Percentiles rank a stretch among this genome's conserved stretches.
Conservation (phyloP, 345 rosid genomes). For the Gossypium herbaceum region DNA sequence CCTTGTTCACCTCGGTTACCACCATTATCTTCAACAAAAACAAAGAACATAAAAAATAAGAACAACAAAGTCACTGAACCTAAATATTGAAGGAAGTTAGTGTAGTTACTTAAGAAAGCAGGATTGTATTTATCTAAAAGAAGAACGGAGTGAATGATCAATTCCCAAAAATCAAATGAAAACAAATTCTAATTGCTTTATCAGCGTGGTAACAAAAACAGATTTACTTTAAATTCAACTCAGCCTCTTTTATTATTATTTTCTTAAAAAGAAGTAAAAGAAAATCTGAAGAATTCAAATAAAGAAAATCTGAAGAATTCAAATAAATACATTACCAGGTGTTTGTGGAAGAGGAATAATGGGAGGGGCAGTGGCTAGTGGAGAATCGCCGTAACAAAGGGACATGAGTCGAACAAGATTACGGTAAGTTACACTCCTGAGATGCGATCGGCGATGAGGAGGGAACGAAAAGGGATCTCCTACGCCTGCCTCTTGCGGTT, state of each 20-base stretch:
- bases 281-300: conserved; percentile 5
- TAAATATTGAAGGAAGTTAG: not conserved
- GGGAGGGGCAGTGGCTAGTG: conserved; percentile 35
- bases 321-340: conserved; percentile 23
- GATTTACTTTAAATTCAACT: not conserved
- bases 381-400: conserved; percentile 39
- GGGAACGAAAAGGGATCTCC: conserved; percentile 11
- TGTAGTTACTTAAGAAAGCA: not conserved
- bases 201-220: not conserved
- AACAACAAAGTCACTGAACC: not conserved
- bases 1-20: conserved; percentile 6
- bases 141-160: not conserved
- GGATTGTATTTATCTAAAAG: not conserved
- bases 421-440: conserved; percentile 40
- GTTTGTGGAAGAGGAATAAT: conserved; percentile 24
- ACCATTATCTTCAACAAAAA: conserved; percentile 23
- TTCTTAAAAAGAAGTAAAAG: not conserved
- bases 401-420: conserved; percentile 44
- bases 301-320: not conserved
- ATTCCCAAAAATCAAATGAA: not conserved
- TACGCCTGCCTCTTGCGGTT: conserved; percentile 4
- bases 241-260: not conserved
- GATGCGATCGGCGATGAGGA: conserved; percentile 29
- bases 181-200: not conserved
- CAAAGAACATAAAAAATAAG: conserved; percentile 12